Base-by-base conservation (phyloP, 495 filamentous ascomycete species). In the Trichoderma erinaceum region DNA sequence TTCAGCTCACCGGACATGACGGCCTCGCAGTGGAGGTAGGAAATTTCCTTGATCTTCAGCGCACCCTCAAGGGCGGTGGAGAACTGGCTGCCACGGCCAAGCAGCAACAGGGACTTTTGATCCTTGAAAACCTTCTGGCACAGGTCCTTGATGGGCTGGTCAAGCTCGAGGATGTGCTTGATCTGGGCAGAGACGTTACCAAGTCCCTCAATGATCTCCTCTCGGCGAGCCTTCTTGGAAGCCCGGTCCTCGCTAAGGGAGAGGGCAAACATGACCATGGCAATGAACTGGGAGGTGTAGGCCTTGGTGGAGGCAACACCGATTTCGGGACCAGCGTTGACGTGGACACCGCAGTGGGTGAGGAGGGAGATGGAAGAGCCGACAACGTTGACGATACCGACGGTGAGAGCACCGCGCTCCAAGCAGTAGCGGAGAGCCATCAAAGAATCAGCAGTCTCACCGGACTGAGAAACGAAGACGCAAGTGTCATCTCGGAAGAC, bases 1-100 rank as follows among this genome's bases (percentile, higher is more conserved):
- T 99, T 99, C 71, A 99, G 81, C 81, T 99, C 95, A 76, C 95
- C 95, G 68, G 95, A 98, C 95, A 99, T 99, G 79, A 99, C 95
- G 74, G 95, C 95, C 82, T 99, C 95, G 78, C 95, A 99, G 78
- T 99, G 95, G 65, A 99, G 90, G 78, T 99, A 99, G 61, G 95
- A 98, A 71, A 99, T 99, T 81, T 99, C 95, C 86, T 99, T 99
- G 76, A 99, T 99, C 84, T 99, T 99, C 44, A 99, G 84, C 63
- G 95, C 95, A 86, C 95, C 95, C 82, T 99, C 95, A 52, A 99
- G 88, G 23, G 95, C 95, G 72, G 95, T 99, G 64, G 95, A 93
- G 79, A 93, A 97, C 78, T 99, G 95, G 74, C 92, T 91, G 70
- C 95, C 95, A 79, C 95, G 90, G 64, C 95, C 95, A 65, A 99